These are phyloP conservation scores for Leishmania amazonensis DNA, from an alignment of 208 protist species.

Conservation along the genomic window DNA sequence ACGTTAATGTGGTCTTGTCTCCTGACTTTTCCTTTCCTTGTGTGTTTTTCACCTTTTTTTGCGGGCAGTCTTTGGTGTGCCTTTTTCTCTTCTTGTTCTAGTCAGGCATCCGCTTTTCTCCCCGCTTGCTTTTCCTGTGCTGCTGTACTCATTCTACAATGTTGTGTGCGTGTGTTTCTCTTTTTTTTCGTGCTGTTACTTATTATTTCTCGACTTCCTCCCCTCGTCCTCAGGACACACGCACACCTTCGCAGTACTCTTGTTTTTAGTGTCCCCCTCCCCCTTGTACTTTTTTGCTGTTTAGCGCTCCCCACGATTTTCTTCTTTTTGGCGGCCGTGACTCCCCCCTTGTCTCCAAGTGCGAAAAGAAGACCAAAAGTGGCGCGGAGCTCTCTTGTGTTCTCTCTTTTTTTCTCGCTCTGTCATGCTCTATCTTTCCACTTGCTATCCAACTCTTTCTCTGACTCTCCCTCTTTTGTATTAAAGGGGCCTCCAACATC, in stretches of 20 bases:
- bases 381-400: neutral
- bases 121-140: neutral
- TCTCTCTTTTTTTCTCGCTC: neutral
- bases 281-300: neutral
- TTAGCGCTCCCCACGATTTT: neutral
- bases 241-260: neutral
- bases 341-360: neutral
- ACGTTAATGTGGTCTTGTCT: neutral
- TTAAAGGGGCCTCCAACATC: neutral
- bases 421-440: neutral
- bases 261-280: neutral
- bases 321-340: constrained; percentile 3
- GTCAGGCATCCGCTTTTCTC: neutral
- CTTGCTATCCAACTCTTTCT: neutral
- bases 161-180: neutral
- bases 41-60: constrained; percentile 4
- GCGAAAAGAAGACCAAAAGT: neutral
- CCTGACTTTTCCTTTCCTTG: neutral
- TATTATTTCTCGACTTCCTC: neutral
- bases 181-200: neutral
- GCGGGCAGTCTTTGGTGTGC: constrained; percentile 2
- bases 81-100: neutral
- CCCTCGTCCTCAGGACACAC: neutral
- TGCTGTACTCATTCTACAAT: neutral
- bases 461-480: neutral